phyloP scores from a whole-genome alignment of 495 filamentous ascomycete species.

The Tuber melanosporum region DNA sequence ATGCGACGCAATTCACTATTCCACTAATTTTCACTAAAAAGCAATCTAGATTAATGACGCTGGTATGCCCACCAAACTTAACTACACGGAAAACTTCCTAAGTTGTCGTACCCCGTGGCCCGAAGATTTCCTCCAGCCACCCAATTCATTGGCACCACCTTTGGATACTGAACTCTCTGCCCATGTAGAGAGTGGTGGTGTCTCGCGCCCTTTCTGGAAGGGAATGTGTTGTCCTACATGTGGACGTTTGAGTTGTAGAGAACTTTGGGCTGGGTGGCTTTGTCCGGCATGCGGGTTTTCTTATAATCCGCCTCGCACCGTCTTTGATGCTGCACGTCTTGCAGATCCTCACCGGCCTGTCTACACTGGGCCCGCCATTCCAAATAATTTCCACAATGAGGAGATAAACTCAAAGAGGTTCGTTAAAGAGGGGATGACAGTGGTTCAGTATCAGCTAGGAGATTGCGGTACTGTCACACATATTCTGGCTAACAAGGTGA shows the following conservation, averaged over 20 bases:
- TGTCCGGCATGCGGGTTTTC: conserved; percentile 52
- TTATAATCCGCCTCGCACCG: conserved; percentile 42
- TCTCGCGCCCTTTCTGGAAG: conserved; percentile 47
- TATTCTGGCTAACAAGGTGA: conserved; percentile 51
- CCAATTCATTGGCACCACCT: conserved; percentile 45
- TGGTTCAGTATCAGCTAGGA: conserved; percentile 43
- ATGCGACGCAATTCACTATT: conserved; percentile 20
- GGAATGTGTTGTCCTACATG: conserved; percentile 74
- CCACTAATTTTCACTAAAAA: conserved; percentile 10
- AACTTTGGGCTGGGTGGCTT: conserved; percentile 58
- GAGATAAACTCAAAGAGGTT: conserved; percentile 29
- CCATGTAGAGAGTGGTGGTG: conserved; percentile 34
- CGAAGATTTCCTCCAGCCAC: conserved; percentile 44
- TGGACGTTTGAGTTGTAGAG: conserved; percentile 55
- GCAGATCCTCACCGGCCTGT: conserved; percentile 37
- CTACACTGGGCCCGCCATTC: conserved; percentile 38
- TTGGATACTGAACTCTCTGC: conserved; percentile 39
- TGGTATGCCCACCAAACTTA: conserved; percentile 43
- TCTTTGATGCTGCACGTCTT: conserved; percentile 43
- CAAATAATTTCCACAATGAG: conserved; percentile 19
- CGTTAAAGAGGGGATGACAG: conserved; percentile 35
- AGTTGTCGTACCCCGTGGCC: conserved; percentile 45
- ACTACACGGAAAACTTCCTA: conserved; percentile 57
- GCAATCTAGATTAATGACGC: conserved; percentile 26
- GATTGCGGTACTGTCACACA: conserved; percentile 57